Percentiles rank a stretch among this genome's conserved stretches.
phyloP scores from a whole-genome alignment of 805 yeast species.

The Candida ovalis region DNA sequence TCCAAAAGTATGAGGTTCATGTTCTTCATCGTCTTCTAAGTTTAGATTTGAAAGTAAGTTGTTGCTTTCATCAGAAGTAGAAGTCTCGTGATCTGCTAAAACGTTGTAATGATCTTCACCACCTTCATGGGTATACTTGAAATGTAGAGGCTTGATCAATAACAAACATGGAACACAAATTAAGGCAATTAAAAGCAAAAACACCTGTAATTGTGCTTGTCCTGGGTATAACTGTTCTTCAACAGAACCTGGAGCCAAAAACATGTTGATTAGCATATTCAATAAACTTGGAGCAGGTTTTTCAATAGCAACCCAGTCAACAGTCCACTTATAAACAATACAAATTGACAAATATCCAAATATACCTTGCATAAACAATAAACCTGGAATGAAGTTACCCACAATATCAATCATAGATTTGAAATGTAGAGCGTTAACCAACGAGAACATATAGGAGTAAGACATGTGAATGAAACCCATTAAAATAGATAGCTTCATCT shows the following conservation, averaged over 20 bases:
- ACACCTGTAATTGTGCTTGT: constrained; percentile 71
- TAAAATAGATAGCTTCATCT: constrained; percentile 92
- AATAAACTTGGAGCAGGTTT: constrained; percentile 88
- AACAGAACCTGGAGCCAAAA: constrained; percentile 84
- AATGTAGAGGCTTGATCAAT: constrained; percentile 70
- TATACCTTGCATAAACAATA: constrained; percentile 92
- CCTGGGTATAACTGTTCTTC: constrained; percentile 79
- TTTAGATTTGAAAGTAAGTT: constrained; percentile 31
- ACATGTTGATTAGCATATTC: constrained; percentile 95
- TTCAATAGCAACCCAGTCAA: constrained; percentile 79
- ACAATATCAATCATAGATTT: constrained; percentile 72
- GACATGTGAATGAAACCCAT: constrained; percentile 96
- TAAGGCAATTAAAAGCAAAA: constrained; percentile 71
- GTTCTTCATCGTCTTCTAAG: constrained; percentile 49
- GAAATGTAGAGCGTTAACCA: constrained; percentile 72
- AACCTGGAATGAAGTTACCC: constrained; percentile 93
- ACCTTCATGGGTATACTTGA: constrained; percentile 45
- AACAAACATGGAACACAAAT: constrained; percentile 91
- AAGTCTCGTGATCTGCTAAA: constrained; percentile 32
- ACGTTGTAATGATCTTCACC: constrained; percentile 46
- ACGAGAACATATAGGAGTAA: constrained; percentile 80
- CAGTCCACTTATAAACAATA: constrained; percentile 90
- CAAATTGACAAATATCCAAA: constrained; percentile 87
- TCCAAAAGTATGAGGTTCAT: constrained; percentile 69
- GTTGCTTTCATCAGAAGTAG: constrained; percentile 24